These are phyloP conservation scores for Protomyces gravidus DNA, from an alignment of 1,139 yeast genomes.

Conservation along the genomic window DNA sequence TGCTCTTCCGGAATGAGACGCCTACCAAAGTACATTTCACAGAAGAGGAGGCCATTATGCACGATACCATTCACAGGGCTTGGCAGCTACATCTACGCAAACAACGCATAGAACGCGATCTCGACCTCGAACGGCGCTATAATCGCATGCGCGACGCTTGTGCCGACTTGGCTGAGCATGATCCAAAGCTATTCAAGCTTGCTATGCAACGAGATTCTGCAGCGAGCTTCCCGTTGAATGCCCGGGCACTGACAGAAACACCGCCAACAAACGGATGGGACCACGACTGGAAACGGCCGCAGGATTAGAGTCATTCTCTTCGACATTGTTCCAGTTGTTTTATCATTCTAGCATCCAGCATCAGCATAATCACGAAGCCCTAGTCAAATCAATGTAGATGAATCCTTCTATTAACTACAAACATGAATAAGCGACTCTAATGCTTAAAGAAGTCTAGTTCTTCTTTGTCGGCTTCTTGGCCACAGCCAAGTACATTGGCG, in stretches of 20 bases:
- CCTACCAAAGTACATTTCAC: conserved; percentile 53
- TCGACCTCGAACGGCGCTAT: conserved; percentile 59
- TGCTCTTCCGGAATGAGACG: conserved; percentile 21
- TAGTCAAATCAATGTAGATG: too few species aligned
- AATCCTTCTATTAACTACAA: too few species aligned
- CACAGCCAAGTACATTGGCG: conserved; percentile 46
- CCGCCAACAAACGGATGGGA: conserved; percentile 89
- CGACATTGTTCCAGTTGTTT: background rate
- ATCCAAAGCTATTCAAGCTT: conserved; percentile 49
- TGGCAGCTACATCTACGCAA: conserved; percentile 65
- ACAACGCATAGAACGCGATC: conserved; percentile 46
- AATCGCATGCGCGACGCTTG: conserved; percentile 66
- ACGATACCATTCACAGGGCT: conserved; percentile 75
- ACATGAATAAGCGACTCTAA: too few species aligned
- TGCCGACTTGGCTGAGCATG: conserved; percentile 57
- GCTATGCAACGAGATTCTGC: conserved; percentile 46
- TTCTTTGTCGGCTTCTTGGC: conserved; percentile 35
- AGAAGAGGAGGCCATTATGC: conserved; percentile 79
- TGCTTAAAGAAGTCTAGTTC: background rate
- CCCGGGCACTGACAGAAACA: conserved; percentile 82
- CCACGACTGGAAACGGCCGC: conserved; percentile 51
- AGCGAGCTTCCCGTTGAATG: conserved; percentile 62
- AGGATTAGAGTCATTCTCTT: background rate
- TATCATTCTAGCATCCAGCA: background rate
- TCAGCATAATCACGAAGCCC: conserved; percentile 1